These are phyloP conservation scores for Cytospora piceicola DNA, from an alignment of 2,329 filamentous ascomycete genomes.

Conservation along the genomic window DNA sequence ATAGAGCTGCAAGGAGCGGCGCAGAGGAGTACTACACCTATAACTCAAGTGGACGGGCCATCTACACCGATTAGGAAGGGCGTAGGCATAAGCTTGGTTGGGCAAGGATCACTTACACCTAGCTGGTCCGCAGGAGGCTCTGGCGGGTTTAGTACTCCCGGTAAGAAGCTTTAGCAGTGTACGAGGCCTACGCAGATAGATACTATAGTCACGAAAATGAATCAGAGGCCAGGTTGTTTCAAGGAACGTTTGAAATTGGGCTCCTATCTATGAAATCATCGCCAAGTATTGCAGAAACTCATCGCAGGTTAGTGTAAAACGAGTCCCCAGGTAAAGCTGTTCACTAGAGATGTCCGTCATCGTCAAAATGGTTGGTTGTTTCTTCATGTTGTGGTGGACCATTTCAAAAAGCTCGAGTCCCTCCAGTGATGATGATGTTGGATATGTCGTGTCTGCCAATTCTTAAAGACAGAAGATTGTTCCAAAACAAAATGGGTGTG, in stretches of 20 bases:
- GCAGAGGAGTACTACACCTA: conserved; percentile 19
- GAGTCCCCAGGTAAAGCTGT: not conserved
- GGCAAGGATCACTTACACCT: conserved; percentile 14
- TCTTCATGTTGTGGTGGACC: not conserved
- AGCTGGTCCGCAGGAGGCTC: conserved; percentile 20
- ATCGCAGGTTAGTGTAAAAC: not conserved
- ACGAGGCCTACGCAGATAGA: not conserved
- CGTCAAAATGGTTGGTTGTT: not conserved
- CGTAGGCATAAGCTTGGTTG: conserved; percentile 10
- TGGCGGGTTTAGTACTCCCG: conserved; percentile 25
- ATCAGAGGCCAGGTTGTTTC: not conserved
- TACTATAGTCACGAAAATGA: conserved; percentile 18
- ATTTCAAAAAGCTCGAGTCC: not conserved
- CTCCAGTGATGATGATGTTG: not conserved
- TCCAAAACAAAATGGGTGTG: not conserved
- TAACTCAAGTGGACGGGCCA: conserved; percentile 19
- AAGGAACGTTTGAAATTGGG: conserved; percentile 8
- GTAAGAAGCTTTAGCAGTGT: conserved; percentile 2
- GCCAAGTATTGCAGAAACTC: conserved; percentile 1
- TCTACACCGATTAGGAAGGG: conserved; percentile 28
- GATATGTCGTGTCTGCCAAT: not conserved
- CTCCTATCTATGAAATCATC: conserved; percentile 2
- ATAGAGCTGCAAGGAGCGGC: conserved; percentile 2
- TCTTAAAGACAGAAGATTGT: not conserved
- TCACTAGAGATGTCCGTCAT: not conserved